These are phyloP conservation scores for Trichosanthes cucumerina DNA, from an alignment of 306 rosid species.

Conservation along the genomic window DNA sequence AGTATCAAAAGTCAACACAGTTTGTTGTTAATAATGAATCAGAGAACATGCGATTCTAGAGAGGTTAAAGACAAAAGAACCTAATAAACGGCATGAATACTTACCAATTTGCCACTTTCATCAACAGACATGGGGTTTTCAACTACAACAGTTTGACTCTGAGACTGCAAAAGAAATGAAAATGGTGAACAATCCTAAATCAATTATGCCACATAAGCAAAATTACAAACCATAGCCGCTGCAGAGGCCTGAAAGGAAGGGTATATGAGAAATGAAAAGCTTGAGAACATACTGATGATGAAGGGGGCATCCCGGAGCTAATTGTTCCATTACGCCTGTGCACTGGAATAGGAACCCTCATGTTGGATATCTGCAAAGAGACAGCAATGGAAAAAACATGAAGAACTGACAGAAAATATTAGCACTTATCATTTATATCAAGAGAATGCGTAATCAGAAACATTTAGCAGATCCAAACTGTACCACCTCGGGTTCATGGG, in stretches of 20 bases:
- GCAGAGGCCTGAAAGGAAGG: background rate
- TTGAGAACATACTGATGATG: conserved; percentile 57
- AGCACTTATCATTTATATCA: background rate
- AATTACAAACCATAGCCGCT: background rate
- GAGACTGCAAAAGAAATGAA: conserved; percentile 29
- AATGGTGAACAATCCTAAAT: conserved; percentile 7
- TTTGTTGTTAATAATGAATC: background rate
- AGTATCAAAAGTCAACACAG: background rate
- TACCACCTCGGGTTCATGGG: background rate
- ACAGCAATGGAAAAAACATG: background rate
- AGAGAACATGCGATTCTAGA: background rate
- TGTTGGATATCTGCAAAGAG: conserved; percentile 42
- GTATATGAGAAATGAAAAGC: background rate
- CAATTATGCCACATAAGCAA: conserved; percentile 9
- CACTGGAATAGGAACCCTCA: conserved; percentile 68
- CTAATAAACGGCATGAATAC: background rate
- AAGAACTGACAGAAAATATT: background rate
- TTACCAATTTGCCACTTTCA: conserved; percentile 93
- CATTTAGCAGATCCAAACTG: background rate
- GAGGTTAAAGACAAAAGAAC: conserved; percentile 1
- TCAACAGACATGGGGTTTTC: conserved; percentile 97
- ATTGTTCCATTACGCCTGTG: conserved; percentile 66
- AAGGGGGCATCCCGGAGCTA: conserved; percentile 55
- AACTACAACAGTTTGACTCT: conserved; percentile 85
- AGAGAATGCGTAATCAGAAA: background rate